Base-by-base conservation (phyloP, 2,329 filamentous ascomycete species). In the Fusarium vanettenii region DNA sequence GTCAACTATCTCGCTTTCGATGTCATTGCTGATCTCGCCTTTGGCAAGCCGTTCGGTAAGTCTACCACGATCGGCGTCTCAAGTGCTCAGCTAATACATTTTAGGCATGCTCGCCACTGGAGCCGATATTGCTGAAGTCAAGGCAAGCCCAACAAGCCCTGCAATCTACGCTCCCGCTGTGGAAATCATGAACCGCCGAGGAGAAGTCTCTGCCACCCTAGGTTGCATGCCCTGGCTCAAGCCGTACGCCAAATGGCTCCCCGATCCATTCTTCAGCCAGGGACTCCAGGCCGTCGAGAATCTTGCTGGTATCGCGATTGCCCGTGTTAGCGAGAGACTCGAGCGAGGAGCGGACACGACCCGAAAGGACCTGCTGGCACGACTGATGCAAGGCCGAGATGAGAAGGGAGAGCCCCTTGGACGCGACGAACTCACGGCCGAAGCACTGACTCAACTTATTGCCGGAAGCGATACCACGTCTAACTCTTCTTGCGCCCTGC, bases 391-490 rank as follows among this genome's bases (percentile, higher is more conserved):
- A 82, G 95, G 94, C 62, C 92, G 93, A 61, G 94, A 98, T 81
- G 92, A 94, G 66, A 92, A 90, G 33, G 95, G 95, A 65, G 86
- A 94, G 69, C 92, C 91, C 22, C 90, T 98, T 0, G 92, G 93
- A 18, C 89, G 93, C 29, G 89, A 93, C 75, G 95, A 98, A 80
- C 88, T 98, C 62, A 97, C 94, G 0, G 95, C 95, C 48, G 95
- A 98, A 84, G 95, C 95, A 0, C 86, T 97, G 22, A 98, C 95
- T 0, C 95, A 98, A 81, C 88, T 98, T 45, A 97, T 95, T 77
- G 93, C 93, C 2, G 93, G 93, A 56, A 92, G 89, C 59, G 93
- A 95, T 82, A 95, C 93, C 0, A 95, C 93, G 0, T 92, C 90
- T 61, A 95, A 95, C 85, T 93, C 95, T 0, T 92, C 93, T 6